These are phyloP conservation scores for Conticribra weissflogii DNA, from an alignment of 108 stramenopile species.

Conservation along the genomic window DNA sequence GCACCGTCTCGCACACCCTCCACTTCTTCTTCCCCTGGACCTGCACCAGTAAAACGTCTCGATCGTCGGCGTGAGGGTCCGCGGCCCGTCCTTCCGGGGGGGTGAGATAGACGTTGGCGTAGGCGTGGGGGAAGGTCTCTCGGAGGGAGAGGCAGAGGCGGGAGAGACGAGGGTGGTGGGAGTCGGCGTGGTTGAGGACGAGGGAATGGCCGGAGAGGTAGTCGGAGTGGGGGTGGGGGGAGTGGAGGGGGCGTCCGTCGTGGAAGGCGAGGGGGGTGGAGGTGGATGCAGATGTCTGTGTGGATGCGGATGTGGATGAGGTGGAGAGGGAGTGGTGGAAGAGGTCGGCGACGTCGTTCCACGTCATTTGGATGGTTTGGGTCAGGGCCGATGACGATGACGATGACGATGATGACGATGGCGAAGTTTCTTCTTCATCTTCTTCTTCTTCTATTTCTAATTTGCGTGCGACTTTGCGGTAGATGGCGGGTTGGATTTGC, in stretches of 20 bases:
- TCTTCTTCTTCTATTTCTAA: slow-evolving; percentile 12
- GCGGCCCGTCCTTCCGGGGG: slow-evolving; percentile 80
- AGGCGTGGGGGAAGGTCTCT: slow-evolving; percentile 66
- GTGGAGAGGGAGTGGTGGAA: slow-evolving; percentile 43
- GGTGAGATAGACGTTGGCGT: slow-evolving; percentile 83
- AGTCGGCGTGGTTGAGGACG: slow-evolving; percentile 82
- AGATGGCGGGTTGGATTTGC: slow-evolving; percentile 49
- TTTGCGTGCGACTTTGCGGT: slow-evolving; percentile 16
- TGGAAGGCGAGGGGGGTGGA: slow-evolving; percentile 55
- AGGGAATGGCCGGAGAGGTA: slow-evolving; percentile 82
- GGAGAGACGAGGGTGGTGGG: slow-evolving; percentile 51
- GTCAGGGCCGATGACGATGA: too few relatives aligned
- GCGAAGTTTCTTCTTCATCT: slow-evolving; percentile 4
- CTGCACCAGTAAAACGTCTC: slow-evolving; percentile 89
- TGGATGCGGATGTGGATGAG: not conserved
- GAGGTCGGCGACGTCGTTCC: slow-evolving; percentile 53
- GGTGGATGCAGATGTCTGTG: not conserved
- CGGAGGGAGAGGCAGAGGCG: slow-evolving; percentile 75
- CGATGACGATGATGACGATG: too few relatives aligned
- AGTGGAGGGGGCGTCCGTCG: slow-evolving; percentile 56
- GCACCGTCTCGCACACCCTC: slow-evolving; percentile 73
- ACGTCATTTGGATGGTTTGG: slow-evolving; percentile 39
- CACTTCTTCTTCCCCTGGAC: slow-evolving; percentile 74
- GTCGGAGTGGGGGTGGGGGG: slow-evolving; percentile 59
- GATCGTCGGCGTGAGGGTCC: slow-evolving; percentile 86